These are phyloP conservation scores for Aureobasidium subglaciale DNA, from an alignment of 2,329 filamentous ascomycete species.

Conservation along the genomic window DNA sequence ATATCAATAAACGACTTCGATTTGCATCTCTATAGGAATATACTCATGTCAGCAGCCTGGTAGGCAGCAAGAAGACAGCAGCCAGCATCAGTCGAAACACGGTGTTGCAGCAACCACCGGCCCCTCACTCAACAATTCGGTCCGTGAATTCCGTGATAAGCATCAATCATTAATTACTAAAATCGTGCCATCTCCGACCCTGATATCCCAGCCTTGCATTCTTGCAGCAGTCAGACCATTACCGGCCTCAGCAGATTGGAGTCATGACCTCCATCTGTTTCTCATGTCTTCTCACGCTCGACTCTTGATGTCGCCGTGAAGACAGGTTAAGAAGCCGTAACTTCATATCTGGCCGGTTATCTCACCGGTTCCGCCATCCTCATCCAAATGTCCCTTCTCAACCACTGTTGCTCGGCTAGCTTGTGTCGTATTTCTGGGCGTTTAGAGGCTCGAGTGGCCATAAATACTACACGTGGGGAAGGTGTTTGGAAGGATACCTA, in stretches of 20 bases:
- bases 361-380: background rate
- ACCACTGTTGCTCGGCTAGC: slow-evolving; percentile 3
- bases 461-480: background rate
- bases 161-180: slow-evolving; percentile 8
- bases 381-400: background rate
- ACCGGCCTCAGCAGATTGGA: background rate
- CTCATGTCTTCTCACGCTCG: background rate
- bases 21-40: background rate
- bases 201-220: background rate
- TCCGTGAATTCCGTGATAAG: slow-evolving; percentile 3
- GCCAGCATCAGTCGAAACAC: background rate
- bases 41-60: background rate
- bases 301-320: background rate
- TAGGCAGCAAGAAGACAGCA: background rate
- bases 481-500: background rate
- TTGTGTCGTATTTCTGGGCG: background rate
- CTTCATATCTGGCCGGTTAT: background rate
- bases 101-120: background rate
- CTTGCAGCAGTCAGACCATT: slow-evolving; percentile 1
- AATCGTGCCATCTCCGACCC: slow-evolving; percentile 3
- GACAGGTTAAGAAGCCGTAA: background rate
- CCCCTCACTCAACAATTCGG: slow-evolving; percentile 11
- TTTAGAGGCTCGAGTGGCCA: background rate
- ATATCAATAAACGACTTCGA: too few species aligned
- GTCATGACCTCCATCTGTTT: background rate